Percentiles rank a stretch among this genome's conserved stretches.
These are phyloP conservation scores for Tulasnella sp. DNA, from an alignment of 768 basidiomycete genomes.

Conservation along the genomic window DNA sequence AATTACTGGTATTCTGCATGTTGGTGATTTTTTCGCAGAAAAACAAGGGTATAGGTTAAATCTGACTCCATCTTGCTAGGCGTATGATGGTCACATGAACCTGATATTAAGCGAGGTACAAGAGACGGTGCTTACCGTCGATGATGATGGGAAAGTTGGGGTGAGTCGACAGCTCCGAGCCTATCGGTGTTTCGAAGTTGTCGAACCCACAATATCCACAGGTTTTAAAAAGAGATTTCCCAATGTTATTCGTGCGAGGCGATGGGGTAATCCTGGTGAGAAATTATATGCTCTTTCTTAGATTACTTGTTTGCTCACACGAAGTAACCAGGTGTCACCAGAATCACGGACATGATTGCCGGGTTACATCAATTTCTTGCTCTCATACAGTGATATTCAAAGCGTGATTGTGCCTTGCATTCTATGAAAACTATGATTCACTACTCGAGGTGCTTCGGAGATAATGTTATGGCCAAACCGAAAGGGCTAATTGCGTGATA, in stretches of 20 bases:
- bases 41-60: not conserved
- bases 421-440: too few relatives aligned
- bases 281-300: too few relatives aligned
- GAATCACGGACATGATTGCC: too few relatives aligned
- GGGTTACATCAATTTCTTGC: too few relatives aligned
- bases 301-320: too few relatives aligned
- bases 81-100: slow-evolving; percentile 99
- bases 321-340: too few relatives aligned
- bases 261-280: slow-evolving; percentile 91
- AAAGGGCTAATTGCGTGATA: too few relatives aligned
- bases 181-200: not conserved
- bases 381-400: too few relatives aligned
- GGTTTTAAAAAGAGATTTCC: slow-evolving; percentile 88
- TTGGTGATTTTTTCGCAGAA: slow-evolving; percentile 29
- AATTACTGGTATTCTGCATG: slow-evolving; percentile 83
- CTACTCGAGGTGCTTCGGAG: too few relatives aligned
- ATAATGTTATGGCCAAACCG: too few relatives aligned
- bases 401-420: too few relatives aligned
- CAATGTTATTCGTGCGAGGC: slow-evolving; percentile 96
- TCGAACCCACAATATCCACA: slow-evolving; percentile 24
- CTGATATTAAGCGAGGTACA: slow-evolving; percentile 95
- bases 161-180: not conserved
- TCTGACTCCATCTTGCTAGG: slow-evolving; percentile 38
- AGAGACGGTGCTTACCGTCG: slow-evolving; percentile 95
- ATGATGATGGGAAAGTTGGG: slow-evolving; percentile 29